Conservation (phyloP, 352 stramenopile genomes). For the Phytophthora ohioensis region DNA sequence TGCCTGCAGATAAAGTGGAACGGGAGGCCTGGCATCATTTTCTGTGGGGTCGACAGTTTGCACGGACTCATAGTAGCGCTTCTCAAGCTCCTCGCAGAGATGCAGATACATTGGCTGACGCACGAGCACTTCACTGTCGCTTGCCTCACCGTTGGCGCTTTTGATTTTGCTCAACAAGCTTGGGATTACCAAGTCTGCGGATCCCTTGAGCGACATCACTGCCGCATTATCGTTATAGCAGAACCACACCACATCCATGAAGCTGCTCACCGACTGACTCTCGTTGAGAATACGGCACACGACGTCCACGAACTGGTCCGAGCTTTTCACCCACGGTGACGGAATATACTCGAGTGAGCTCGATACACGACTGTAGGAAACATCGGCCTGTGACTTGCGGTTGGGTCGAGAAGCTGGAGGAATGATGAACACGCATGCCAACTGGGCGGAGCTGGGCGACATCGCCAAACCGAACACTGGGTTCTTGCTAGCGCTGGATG, state of each 20-base stretch:
- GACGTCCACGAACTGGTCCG: slow-evolving; percentile 51
- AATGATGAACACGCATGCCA: slow-evolving; percentile 76
- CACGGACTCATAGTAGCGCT: slow-evolving; percentile 44
- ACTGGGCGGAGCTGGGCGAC: slow-evolving; percentile 74
- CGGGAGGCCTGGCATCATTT: not conserved
- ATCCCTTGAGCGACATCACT: slow-evolving; percentile 61
- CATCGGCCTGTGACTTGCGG: slow-evolving; percentile 83
- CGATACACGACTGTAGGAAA: slow-evolving; percentile 86
- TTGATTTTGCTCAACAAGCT: slow-evolving; percentile 67
- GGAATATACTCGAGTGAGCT: slow-evolving; percentile 78
- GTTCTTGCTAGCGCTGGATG: slow-evolving; percentile 51
- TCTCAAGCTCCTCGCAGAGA: slow-evolving; percentile 67
- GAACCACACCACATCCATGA: slow-evolving; percentile 82
- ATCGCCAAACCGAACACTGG: slow-evolving; percentile 77
- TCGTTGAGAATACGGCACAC: slow-evolving; percentile 67
- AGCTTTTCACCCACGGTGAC: slow-evolving; percentile 55
- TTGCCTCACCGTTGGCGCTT: slow-evolving; percentile 30
- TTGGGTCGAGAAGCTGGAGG: slow-evolving; percentile 82
- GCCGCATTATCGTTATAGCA: slow-evolving; percentile 78
- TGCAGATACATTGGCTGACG: slow-evolving; percentile 69
- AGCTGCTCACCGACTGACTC: slow-evolving; percentile 63
- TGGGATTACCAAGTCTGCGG: slow-evolving; percentile 60
- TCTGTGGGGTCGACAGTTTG: not conserved
- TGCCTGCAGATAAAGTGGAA: slow-evolving; percentile 64
- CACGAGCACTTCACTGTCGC: slow-evolving; percentile 28